Evolutionary conservation across 129 eudicot genomes (phyloP).

Genomic region (Arctium minus): DNA sequence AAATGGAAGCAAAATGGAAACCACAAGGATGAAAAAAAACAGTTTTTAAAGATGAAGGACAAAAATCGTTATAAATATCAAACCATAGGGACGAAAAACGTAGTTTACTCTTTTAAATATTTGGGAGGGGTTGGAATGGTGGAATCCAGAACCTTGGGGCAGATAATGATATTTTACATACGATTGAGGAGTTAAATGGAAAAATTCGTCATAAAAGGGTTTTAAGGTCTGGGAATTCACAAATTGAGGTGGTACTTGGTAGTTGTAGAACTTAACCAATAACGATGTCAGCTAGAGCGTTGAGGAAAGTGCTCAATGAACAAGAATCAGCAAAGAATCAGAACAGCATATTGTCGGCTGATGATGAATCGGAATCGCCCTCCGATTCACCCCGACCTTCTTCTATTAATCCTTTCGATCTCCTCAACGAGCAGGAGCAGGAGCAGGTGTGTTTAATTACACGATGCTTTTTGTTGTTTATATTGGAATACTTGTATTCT

Average conservation of each 20-base stretch:
- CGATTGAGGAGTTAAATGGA: background rate
- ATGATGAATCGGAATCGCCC: conserved; percentile 44
- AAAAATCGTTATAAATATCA: no score
- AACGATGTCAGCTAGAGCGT: conserved; percentile 72
- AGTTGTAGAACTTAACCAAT: background rate
- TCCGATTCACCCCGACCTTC: conserved; percentile 30
- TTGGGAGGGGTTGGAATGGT: background rate
- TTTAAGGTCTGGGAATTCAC: conserved; percentile 7
- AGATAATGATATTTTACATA: background rate
- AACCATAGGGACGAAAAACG: no score
- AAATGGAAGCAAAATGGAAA: no score
- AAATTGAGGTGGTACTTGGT: conserved; percentile 10
- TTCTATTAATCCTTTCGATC: conserved; percentile 62
- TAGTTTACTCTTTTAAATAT: background rate
- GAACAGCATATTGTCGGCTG: conserved; percentile 21
- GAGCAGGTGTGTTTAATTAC: conserved; percentile 41
- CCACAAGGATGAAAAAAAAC: no score
- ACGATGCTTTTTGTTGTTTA: background rate
- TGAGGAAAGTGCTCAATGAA: conserved; percentile 73
- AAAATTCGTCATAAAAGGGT: background rate
- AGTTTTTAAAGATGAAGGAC: no score
- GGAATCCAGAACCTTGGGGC: background rate
- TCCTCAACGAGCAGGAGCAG: conserved; percentile 54
- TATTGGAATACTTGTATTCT: background rate
- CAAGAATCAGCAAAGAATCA: conserved; percentile 47